Conservation (phyloP, 2,329 filamentous ascomycete species). For the Sporothrix humicola region DNA sequence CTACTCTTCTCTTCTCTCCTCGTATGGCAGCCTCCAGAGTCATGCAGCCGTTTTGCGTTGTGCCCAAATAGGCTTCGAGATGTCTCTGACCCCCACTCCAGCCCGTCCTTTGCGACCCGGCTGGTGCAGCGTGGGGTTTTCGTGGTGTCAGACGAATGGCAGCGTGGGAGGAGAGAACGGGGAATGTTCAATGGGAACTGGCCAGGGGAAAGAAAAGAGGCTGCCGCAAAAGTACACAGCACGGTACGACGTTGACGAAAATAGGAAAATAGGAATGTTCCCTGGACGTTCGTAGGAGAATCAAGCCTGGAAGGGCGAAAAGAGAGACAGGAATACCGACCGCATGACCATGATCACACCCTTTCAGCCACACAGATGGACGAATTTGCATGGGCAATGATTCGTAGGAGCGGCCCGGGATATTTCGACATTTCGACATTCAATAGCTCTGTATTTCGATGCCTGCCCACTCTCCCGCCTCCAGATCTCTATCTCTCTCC, state of each 20-base stretch:
- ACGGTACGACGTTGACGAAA: neutral
- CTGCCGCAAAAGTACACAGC: no score
- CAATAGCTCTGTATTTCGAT: no score
- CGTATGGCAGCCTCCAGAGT: neutral
- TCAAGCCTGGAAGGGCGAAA: neutral
- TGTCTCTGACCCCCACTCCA: conserved; percentile 29
- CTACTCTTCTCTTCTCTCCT: neutral
- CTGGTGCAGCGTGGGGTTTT: conserved; percentile 28
- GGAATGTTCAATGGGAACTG: neutral
- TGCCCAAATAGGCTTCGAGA: neutral
- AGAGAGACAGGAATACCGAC: neutral
- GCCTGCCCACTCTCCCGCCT: neutral
- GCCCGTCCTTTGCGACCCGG: conserved; percentile 3
- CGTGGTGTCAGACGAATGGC: conserved; percentile 31
- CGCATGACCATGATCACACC: conserved; percentile 17
- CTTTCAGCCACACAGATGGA: neutral
- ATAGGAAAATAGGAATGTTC: neutral
- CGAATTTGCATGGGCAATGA: no score
- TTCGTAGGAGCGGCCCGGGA: neutral
- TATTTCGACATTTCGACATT: neutral
- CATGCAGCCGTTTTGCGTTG: conserved; percentile 8
- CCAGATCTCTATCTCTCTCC: no score
- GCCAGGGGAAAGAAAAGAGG: neutral
- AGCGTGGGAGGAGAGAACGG: conserved; percentile 15
- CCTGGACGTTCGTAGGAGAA: neutral